Percentiles rank a stretch among this genome's conserved stretches.
phyloP scores from a whole-genome alignment of 192 early-diverging fungal species.

The Chytriomyces confervae region DNA sequence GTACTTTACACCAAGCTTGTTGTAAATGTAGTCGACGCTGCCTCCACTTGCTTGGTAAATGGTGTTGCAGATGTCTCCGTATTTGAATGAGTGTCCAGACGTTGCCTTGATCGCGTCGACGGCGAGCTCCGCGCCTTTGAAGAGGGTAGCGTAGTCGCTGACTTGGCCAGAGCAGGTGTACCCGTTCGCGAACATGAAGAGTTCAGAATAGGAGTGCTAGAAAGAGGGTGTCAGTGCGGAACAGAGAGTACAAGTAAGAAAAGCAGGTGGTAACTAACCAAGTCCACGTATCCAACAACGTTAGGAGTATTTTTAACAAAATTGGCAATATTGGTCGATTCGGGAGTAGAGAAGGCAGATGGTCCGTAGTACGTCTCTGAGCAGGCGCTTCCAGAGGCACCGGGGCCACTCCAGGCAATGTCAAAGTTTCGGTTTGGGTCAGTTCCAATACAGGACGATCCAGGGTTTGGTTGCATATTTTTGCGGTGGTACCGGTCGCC shows the following conservation, averaged over 20 bases:
- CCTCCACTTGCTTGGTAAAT: slow-evolving; percentile 49
- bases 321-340: slow-evolving; percentile 49
- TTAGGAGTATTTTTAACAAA: slow-evolving; percentile 51
- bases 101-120: slow-evolving; percentile 34
- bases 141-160: slow-evolving; percentile 35
- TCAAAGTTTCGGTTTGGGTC: slow-evolving; percentile 61
- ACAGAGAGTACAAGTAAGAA: neutral
- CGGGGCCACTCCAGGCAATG: slow-evolving; percentile 52
- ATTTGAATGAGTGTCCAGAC: slow-evolving; percentile 22
- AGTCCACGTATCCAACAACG: slow-evolving; percentile 52
- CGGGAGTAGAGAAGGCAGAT: slow-evolving; percentile 44
- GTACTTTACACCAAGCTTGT: slow-evolving; percentile 37
- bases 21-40: slow-evolving; percentile 44
- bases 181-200: slow-evolving; percentile 59
- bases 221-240: slow-evolving; percentile 22
- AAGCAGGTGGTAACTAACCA: slow-evolving; percentile 10
- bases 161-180: slow-evolving; percentile 28
- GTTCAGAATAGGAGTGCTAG: slow-evolving; percentile 60
- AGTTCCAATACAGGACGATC: slow-evolving; percentile 50
- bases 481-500: slow-evolving; percentile 48
- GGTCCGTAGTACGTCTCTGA: slow-evolving; percentile 56
- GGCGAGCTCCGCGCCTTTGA: slow-evolving; percentile 21
- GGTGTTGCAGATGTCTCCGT: slow-evolving; percentile 39
- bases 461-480: slow-evolving; percentile 55
- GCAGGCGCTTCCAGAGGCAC: slow-evolving; percentile 56